Conservation (phyloP, 177 flowering plant species). For the Vitis hybrid region DNA sequence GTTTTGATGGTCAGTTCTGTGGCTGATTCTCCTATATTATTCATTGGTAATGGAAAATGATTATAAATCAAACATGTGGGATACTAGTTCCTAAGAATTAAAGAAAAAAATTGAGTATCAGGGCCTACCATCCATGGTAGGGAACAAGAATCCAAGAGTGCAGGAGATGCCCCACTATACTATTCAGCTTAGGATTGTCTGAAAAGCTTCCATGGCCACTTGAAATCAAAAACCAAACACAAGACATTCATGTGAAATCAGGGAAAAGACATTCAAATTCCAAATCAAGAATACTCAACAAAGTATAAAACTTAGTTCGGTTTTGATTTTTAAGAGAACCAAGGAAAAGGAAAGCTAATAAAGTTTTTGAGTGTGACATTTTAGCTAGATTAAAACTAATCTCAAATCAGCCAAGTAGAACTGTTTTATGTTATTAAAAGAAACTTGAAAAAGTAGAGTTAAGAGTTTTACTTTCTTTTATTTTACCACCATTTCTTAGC, state of each 20-base stretch:
- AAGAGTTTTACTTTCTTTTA: too few relatives aligned
- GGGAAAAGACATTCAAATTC: too few relatives aligned
- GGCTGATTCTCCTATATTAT: conserved; percentile 63
- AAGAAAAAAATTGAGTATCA: conserved; percentile 2
- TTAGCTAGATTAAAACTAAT: too few relatives aligned
- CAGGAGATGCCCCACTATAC: conserved; percentile 61
- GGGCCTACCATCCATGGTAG: conserved; percentile 64
- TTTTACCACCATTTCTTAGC: too few relatives aligned
- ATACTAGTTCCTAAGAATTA: neutral
- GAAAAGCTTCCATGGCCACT: conserved; percentile 84
- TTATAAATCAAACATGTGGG: too few relatives aligned
- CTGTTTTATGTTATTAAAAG: too few relatives aligned
- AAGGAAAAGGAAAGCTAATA: neutral
- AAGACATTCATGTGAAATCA: too few relatives aligned
- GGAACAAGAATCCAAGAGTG: conserved; percentile 76
- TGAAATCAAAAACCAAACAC: conserved; percentile 10
- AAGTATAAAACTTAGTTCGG: too few relatives aligned
- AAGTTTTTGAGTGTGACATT: neutral
- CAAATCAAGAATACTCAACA: too few relatives aligned
- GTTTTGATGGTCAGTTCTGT: conserved; percentile 54
- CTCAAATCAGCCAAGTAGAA: neutral
- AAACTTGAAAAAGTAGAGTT: too few relatives aligned
- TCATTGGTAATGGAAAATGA: neutral
- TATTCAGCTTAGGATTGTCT: conserved; percentile 43
- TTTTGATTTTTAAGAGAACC: too few relatives aligned